phyloP scores from a whole-genome alignment of 2,329 filamentous ascomycete species.

The Penicillium sp. region DNA sequence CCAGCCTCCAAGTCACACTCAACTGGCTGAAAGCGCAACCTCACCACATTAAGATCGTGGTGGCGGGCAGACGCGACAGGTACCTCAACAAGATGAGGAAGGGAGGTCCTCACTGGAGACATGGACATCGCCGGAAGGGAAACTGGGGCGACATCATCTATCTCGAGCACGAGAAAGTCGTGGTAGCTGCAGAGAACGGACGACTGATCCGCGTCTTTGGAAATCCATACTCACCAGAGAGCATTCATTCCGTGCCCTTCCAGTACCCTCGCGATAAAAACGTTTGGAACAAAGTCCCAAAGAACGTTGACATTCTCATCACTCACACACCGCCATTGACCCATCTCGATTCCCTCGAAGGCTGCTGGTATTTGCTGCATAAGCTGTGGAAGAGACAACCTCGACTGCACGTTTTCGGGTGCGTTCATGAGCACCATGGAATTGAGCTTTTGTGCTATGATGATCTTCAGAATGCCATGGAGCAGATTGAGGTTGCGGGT shows the following conservation, averaged over 20 bases:
- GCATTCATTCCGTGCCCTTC: neutral
- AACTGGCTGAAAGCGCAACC: neutral
- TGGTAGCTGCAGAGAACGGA: neutral
- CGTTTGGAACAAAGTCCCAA: neutral
- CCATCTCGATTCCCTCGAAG: neutral
- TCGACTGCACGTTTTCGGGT: neutral
- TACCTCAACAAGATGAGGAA: neutral
- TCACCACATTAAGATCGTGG: neutral
- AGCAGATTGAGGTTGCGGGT: neutral
- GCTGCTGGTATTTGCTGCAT: neutral
- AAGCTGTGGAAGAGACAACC: neutral
- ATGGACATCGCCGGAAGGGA: neutral
- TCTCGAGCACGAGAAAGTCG: neutral
- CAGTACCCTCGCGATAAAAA: neutral
- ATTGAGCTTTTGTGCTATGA: neutral
- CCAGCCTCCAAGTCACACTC: neutral
- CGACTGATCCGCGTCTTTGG: neutral
- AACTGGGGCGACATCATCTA: conserved; percentile 1
- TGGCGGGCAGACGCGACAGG: neutral
- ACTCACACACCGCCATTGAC: conserved; percentile 2
- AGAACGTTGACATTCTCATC: neutral
- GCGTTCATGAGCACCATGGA: neutral
- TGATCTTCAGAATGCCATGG: neutral
- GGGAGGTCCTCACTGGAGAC: neutral
- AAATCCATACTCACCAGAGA: neutral